Percentiles rank a stretch among this genome's conserved stretches.
Conservation (phyloP, 1,284 basidiomycete genomes). For the Inonotus obliquus region DNA sequence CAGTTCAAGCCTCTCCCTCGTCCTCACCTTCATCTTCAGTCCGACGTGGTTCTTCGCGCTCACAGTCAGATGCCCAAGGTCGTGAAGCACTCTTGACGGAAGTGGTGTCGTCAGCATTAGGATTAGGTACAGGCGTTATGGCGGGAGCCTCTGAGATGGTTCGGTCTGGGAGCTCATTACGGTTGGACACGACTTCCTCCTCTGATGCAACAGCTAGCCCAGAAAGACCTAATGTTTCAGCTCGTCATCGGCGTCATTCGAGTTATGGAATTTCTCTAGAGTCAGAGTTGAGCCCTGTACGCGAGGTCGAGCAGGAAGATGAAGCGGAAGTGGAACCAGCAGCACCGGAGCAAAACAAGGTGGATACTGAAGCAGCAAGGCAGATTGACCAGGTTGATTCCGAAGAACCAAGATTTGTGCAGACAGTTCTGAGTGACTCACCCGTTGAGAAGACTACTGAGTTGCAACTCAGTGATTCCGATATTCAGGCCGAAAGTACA, state of each 20-base stretch:
- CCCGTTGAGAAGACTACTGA: neutral
- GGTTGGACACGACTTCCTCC: neutral
- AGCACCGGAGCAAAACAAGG: neutral
- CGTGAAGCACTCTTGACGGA: slow-evolving; percentile 4
- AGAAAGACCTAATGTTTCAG: neutral
- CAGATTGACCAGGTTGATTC: neutral
- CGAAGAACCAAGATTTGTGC: neutral
- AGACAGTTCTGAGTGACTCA: neutral
- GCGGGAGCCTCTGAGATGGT: neutral
- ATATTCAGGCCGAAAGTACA: neutral
- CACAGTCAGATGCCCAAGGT: neutral
- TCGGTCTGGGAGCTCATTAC: neutral
- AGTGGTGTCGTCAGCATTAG: slow-evolving; percentile 5
- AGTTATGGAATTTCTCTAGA: slow-evolving; percentile 6
- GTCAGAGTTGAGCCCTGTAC: slow-evolving; percentile 16
- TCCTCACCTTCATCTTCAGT: neutral
- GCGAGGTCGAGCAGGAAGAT: slow-evolving; percentile 10
- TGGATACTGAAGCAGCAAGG: neutral
- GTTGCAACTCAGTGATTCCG: neutral
- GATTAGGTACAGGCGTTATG: neutral
- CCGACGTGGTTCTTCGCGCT: neutral
- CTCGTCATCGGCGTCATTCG: slow-evolving; percentile 6
- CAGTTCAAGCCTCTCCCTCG: neutral
- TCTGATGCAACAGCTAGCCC: neutral
- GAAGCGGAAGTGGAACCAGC: slow-evolving; percentile 1